phyloP scores from a whole-genome alignment of 2,329 filamentous ascomycete genomes.

The Colletotrichum sp. region DNA sequence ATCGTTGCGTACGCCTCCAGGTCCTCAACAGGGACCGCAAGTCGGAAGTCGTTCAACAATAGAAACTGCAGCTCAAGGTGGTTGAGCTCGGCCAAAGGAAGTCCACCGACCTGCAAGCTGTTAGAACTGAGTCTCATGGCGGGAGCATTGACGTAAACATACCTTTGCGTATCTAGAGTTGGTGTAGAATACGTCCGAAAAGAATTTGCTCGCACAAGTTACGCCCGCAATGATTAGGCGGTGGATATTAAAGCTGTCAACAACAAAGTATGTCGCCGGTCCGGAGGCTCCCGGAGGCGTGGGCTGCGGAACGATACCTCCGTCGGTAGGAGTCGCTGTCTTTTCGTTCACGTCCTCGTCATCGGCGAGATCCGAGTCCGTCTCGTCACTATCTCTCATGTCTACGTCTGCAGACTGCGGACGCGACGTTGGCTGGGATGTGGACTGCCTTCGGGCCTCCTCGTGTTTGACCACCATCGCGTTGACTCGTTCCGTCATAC shows the following conservation, averaged over 20 bases:
- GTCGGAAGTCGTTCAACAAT: constrained; percentile 92
- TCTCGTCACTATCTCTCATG: constrained; percentile 45
- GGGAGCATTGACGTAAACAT: constrained; percentile 32
- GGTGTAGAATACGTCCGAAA: constrained; percentile 98
- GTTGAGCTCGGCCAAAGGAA: constrained; percentile 91
- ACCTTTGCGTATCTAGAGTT: constrained; percentile 99
- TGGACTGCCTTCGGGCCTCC: constrained; percentile 50
- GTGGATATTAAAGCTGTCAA: constrained; percentile 99
- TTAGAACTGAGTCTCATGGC: not conserved
- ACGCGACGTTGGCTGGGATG: constrained; percentile 27
- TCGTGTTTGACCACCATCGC: constrained; percentile 75
- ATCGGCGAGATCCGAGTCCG: constrained; percentile 57
- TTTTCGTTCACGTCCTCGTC: constrained; percentile 35
- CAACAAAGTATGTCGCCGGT: constrained; percentile 77
- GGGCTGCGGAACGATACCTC: not conserved
- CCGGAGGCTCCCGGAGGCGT: constrained; percentile 24
- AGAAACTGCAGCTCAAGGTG: constrained; percentile 96
- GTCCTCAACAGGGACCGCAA: constrained; percentile 92
- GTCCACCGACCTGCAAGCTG: constrained; percentile 80
- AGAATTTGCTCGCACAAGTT: constrained; percentile 99
- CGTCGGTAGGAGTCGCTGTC: constrained; percentile 27
- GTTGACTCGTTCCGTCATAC: constrained; percentile 97
- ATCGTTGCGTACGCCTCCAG: constrained; percentile 97
- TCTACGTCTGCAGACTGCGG: constrained; percentile 31
- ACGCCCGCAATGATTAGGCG: constrained; percentile 95